A percentile compares a stretch with the other conserved stretches of the same genome.
phyloP scores from a whole-genome alignment of 2,329 filamentous ascomycete species.

The Delphinella strobiligena region DNA sequence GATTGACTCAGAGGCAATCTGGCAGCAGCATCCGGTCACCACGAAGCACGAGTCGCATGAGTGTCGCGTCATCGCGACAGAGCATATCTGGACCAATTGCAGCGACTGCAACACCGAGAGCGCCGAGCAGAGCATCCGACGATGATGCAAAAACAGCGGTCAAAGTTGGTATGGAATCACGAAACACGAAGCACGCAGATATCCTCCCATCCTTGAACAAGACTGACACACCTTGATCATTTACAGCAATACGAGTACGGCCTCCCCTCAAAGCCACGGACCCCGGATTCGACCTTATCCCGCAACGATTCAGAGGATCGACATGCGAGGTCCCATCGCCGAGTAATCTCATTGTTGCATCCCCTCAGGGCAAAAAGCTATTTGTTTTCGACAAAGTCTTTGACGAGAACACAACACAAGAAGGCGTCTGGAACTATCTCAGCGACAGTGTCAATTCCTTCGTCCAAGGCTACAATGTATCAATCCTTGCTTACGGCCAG shows the following conservation, averaged over 20 bases:
- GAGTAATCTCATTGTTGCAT: constrained; percentile 78
- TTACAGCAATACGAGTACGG: constrained; percentile 76
- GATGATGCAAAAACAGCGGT: constrained; percentile 85
- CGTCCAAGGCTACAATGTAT: constrained; percentile 95
- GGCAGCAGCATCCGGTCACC: constrained; percentile 4
- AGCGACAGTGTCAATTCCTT: constrained; percentile 83
- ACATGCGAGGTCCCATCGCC: constrained; percentile 83
- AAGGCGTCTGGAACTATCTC: constrained; percentile 89
- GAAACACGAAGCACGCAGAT: constrained; percentile 7
- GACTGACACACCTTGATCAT: constrained; percentile 1
- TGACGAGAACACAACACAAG: constrained; percentile 66
- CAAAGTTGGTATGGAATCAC: constrained; percentile 71
- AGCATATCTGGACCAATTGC: background rate
- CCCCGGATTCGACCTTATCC: constrained; percentile 88
- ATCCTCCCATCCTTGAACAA: constrained; percentile 2
- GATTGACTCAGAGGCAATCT: constrained; percentile 1
- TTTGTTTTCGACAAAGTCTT: constrained; percentile 98
- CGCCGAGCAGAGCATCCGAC: constrained; percentile 64
- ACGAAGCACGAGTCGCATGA: constrained; percentile 66
- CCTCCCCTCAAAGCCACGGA: constrained; percentile 73
- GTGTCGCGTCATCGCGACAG: constrained; percentile 33
- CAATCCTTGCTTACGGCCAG: constrained; percentile 90
- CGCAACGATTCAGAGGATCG: constrained; percentile 84
- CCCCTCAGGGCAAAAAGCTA: constrained; percentile 81
- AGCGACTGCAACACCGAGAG: no score